Base-by-base conservation (phyloP, 2,329 filamentous ascomycete species). In the Ilyonectria destructans region DNA sequence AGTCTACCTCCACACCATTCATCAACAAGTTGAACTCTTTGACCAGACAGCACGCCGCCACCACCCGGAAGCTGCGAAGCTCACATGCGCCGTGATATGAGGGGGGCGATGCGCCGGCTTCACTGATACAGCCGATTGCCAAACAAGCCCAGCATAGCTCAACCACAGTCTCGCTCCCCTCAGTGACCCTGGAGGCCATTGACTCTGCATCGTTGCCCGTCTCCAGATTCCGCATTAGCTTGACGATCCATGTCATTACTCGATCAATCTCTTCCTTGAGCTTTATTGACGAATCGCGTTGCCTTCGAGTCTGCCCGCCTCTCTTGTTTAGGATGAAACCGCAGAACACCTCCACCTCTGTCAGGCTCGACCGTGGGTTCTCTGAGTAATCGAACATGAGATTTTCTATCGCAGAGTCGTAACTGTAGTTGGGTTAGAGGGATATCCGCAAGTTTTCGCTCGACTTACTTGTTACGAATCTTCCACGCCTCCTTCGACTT, bases 291-390 rank as follows among this genome's bases (percentile, higher is more conserved):
- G 81, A 80, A 54, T 89, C 87, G 3, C 86, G 83, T 70, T 89
- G 86, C 2, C 85, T 83, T 10, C 80, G 79, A 0, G 84, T 87
- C 75, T 87, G 87, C 0, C 79, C 71, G 0, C 87, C 87, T 0
- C 76, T 78, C 68, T 83, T 86, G 76, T 86, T 88, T 46, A 88
- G 77, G n/a, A 89, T 84, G n/a, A 82, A 84, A 9, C 87, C 88
- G 26, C 86, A 87, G 60, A 89, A 88, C 0, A 87, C 85, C 66
- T 89, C 88, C 0, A 87, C 77, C 71, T 89, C 88, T 0, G 78
- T 82, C 8, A 89, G 78, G 0, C 79, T 78, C 19, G 77, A 76
- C 7, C 80, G 80, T 0, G 86, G 81, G 49, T 86, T 85, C 6
- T 87, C 83, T 0, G 86, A 81, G 35, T 78, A 86, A 2, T 84